phyloP scores from a whole-genome alignment of 2,329 filamentous ascomycete genomes.

The Fusarium ambrosium region DNA sequence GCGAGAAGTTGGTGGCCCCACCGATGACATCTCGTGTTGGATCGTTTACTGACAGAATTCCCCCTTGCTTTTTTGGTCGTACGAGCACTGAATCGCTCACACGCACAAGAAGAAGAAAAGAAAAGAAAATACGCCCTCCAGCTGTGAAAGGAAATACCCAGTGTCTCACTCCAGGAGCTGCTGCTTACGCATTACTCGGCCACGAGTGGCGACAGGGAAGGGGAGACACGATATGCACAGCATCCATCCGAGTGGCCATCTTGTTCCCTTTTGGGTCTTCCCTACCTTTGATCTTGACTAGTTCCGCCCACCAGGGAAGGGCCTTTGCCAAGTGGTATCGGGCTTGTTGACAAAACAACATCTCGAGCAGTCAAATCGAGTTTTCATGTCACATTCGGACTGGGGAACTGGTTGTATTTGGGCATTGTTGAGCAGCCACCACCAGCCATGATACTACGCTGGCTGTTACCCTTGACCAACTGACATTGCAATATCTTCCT shows the following conservation, averaged over 20 bases:
- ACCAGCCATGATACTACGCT: background rate
- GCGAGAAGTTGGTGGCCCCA: constrained; percentile 29
- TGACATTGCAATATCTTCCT: background rate
- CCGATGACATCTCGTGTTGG: constrained; percentile 25
- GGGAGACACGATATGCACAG: constrained; percentile 17
- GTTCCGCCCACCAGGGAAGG: background rate
- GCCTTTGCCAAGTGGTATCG: background rate
- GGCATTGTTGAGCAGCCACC: background rate
- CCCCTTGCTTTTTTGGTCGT: constrained; percentile 44
- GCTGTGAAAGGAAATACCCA: constrained; percentile 16
- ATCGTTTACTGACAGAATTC: constrained; percentile 20
- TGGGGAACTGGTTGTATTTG: background rate
- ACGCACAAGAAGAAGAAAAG: constrained; percentile 4
- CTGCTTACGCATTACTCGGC: constrained; percentile 6
- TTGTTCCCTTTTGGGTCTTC: constrained; percentile 25
- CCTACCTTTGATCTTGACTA: constrained; percentile 18
- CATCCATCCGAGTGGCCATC: constrained; percentile 13
- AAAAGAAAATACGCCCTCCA: constrained; percentile 2
- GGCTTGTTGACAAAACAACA: background rate
- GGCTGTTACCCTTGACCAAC: background rate
- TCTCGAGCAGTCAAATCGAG: background rate
- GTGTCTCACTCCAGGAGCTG: constrained; percentile 34
- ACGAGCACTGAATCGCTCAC: constrained; percentile 29
- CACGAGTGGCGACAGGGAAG: constrained; percentile 24
- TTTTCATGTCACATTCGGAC: background rate